A percentile compares a stretch with the other conserved stretches of the same genome.
phyloP scores from a whole-genome alignment of 345 rosid species.

The Sonneratia caseolaris region DNA sequence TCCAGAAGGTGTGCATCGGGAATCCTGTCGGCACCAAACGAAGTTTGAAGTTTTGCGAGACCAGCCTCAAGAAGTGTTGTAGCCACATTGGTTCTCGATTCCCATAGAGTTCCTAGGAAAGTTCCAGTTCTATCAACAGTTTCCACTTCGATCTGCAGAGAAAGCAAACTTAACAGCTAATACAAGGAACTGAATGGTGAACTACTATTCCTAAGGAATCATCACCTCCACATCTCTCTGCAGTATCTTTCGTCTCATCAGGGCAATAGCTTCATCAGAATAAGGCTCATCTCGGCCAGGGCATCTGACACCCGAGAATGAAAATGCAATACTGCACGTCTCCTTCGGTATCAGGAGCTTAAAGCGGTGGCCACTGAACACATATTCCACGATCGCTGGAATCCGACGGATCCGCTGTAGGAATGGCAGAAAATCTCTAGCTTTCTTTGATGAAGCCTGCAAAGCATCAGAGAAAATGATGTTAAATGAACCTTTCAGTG shows the following conservation, averaged over 20 bases:
- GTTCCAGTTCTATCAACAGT: conserved; percentile 92
- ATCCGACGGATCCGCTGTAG: conserved; percentile 62
- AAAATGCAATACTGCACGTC: conserved; percentile 88
- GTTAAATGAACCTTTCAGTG: background rate
- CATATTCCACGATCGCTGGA: conserved; percentile 90
- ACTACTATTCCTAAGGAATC: background rate
- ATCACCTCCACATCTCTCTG: conserved; percentile 92
- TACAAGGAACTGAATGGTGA: conserved; percentile 3
- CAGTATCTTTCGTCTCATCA: conserved; percentile 91
- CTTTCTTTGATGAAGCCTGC: conserved; percentile 80
- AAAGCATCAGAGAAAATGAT: conserved; percentile 1
- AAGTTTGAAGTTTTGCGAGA: conserved; percentile 76
- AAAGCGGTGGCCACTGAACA: conserved; percentile 95
- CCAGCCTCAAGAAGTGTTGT: conserved; percentile 82
- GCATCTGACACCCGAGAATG: conserved; percentile 97
- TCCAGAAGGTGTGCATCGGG: conserved; percentile 77
- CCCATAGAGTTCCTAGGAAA: conserved; percentile 95
- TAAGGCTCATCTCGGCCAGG: conserved; percentile 89
- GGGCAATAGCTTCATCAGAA: conserved; percentile 86
- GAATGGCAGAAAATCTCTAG: conserved; percentile 81
- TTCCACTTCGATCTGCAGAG: conserved; percentile 76
- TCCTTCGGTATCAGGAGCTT: conserved; percentile 89
- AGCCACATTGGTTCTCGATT: conserved; percentile 65
- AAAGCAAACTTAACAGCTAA: background rate
- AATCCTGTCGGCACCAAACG: conserved; percentile 78